Evolutionary conservation across 2,329 filamentous ascomycete species (phyloP).

Genomic region (Trichophyton verrucosum): DNA sequence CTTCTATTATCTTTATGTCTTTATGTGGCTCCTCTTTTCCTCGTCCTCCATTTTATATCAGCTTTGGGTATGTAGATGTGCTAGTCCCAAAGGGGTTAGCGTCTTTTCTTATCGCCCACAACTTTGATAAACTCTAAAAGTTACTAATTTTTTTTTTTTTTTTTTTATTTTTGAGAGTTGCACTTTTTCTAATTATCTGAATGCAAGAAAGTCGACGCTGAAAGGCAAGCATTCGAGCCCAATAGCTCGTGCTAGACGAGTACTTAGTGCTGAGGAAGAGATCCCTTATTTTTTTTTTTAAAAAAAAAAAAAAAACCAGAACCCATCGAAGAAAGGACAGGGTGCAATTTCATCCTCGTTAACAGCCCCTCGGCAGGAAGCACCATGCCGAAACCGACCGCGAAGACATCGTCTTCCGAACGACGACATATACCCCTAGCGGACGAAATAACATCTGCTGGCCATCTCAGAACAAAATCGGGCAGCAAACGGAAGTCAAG

Average conservation of each 20-base stretch:
- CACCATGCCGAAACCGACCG: slow-evolving; percentile 61
- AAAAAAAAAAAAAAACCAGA: background rate
- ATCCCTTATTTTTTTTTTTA: background rate
- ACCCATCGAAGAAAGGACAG: background rate
- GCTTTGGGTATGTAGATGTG: background rate
- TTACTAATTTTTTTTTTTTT: background rate
- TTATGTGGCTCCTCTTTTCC: background rate
- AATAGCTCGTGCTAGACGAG: background rate
- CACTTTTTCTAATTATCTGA: background rate
- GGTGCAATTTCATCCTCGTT: background rate
- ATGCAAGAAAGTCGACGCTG: too few relatives aligned
- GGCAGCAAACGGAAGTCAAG: slow-evolving; percentile 51
- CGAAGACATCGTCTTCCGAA: slow-evolving; percentile 38
- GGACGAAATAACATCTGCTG: slow-evolving; percentile 65
- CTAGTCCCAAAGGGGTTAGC: background rate
- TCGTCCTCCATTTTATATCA: background rate
- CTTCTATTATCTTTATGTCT: background rate
- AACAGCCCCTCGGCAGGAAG: background rate
- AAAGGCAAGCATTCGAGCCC: background rate
- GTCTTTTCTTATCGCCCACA: slow-evolving; percentile 5
- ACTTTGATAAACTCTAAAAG: slow-evolving; percentile 6
- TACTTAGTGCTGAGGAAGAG: background rate
- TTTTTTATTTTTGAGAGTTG: background rate
- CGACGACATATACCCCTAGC: slow-evolving; percentile 83
- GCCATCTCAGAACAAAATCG: slow-evolving; percentile 64